These are phyloP conservation scores for Aspergillus sp. DNA, from an alignment of 2,329 filamentous ascomycete species.

Conservation along the genomic window DNA sequence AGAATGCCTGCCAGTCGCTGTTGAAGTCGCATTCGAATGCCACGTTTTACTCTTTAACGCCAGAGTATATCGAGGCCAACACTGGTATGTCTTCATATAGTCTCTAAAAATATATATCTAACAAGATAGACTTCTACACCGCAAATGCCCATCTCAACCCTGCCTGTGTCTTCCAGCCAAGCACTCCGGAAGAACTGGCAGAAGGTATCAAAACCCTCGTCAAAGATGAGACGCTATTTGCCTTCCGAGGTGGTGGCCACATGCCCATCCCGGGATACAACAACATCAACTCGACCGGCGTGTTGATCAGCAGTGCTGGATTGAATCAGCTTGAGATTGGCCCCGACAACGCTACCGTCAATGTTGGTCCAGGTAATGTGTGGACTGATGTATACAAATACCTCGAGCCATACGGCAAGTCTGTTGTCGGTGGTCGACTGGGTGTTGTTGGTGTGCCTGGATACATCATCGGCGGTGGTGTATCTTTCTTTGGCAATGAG, in stretches of 20 bases:
- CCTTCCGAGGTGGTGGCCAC: neutral
- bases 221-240: neutral
- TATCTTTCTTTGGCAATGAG: conserved; percentile 1
- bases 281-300: neutral
- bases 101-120: neutral
- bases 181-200: neutral
- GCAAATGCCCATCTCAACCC: neutral
- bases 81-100: neutral
- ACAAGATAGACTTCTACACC: neutral
- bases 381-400: neutral
- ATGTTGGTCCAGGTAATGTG: neutral
- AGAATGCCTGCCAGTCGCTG: no score
- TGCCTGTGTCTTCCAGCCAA: neutral
- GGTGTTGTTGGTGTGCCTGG: neutral
- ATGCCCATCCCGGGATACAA: neutral
- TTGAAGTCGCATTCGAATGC: no score
- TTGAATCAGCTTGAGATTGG: neutral
- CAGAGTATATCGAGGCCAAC: neutral
- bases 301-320: neutral
- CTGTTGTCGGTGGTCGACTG: neutral
- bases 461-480: neutral
- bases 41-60: no score
- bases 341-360: neutral
- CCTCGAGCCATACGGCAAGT: neutral
- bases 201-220: neutral